Evolutionary conservation across 2,329 filamentous ascomycete species (phyloP), one percentile per base, ranked within the genome.

Genomic region (Fusarium sp.): DNA sequence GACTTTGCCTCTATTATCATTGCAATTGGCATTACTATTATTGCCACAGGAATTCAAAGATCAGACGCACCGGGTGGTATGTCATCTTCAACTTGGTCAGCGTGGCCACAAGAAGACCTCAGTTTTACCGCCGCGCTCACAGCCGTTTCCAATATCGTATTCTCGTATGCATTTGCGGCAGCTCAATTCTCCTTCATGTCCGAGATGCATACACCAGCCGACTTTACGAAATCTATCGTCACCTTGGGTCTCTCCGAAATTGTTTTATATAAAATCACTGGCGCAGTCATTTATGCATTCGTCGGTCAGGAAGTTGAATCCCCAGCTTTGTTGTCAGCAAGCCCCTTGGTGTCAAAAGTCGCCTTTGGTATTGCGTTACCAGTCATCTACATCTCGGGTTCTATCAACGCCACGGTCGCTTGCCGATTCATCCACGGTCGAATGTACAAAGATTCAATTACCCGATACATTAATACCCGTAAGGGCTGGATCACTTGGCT

Each of bases 301-400:
- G 88, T 89, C 4, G 91, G 92, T n/a, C 79, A 81, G 7, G 80
- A 83, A 0, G 91, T 94, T 22, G 77, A 84, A 55, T 89, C 88
- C 1, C 92, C 92, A 1, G 90, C 92, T 0, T 83, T 94, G 5
- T 85, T 91, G 7, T 91, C 89, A 0, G 88, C 90, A 11, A 85
- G 87, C 4, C 79, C 80, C 2, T 67, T 84, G 0, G 78, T 92
- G 15, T 85, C 87, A 40, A 91, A 92, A 74, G 79, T 93, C 13
- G 89, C 90, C 2, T 93, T 91, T 72, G 90, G 89, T 21, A 79
- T 93, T 65, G 91, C 90, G 1, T 81, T 91, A 2, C 91, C 91
- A 7, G 92, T 91, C 51, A 93, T 93, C 75, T 85, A 93, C 70
- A 89, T 93, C 67, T 90, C 91, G 0, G 91, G 91, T 40, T 90